phyloP scores from a whole-genome alignment of 345 rosid genomes.

The Heritiera littoralis region DNA sequence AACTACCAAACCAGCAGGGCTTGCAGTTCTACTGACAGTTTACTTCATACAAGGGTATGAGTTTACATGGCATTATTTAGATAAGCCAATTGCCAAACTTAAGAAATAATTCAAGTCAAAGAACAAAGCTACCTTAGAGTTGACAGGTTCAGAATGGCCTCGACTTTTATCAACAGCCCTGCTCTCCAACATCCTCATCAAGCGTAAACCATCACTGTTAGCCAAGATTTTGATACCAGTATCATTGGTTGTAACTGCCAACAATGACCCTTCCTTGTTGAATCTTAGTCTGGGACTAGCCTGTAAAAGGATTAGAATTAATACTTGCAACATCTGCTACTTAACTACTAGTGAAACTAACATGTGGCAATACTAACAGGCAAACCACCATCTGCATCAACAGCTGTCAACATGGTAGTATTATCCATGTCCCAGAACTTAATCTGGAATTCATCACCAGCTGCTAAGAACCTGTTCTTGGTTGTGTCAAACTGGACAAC shows the following conservation, averaged over 20 bases:
- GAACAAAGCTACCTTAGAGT: conserved; percentile 39
- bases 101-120: not conserved
- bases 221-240: conserved; percentile 57
- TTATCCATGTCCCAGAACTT: conserved; percentile 75
- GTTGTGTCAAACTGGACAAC: conserved; percentile 69
- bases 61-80: not conserved
- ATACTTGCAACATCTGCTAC: not conserved
- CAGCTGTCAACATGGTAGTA: conserved; percentile 37
- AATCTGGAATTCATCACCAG: conserved; percentile 58
- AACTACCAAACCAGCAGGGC: not conserved
- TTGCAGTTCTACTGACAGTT: not conserved
- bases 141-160: conserved; percentile 39
- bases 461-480: conserved; percentile 57
- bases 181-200: conserved; percentile 42
- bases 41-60: conserved; percentile 2
- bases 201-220: conserved; percentile 46
- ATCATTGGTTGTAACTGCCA: conserved; percentile 56
- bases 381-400: conserved; percentile 63
- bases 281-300: conserved; percentile 60
- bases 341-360: not conserved
- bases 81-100: not conserved
- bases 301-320: conserved; percentile 31
- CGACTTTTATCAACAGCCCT: conserved; percentile 43
- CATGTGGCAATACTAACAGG: conserved; percentile 39
- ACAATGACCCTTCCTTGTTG: conserved; percentile 56